A percentile compares a stretch with the other conserved stretches of the same genome.
Evolutionary conservation across 2,329 filamentous ascomycete species (phyloP).

Genomic region (Botrytis sinoallii): DNA sequence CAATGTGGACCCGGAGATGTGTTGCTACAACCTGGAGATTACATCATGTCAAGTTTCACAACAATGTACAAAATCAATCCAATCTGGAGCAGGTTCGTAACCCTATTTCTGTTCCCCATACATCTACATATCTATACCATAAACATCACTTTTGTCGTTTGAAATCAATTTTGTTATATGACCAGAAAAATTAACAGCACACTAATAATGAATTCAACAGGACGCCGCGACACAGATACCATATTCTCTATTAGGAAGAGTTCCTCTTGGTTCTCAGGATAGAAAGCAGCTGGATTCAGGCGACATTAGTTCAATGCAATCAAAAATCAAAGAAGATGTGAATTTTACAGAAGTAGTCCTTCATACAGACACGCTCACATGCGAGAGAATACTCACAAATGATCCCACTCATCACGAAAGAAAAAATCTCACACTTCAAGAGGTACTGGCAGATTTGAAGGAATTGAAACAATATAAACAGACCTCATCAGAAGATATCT

Average conservation of each 20-base stretch:
- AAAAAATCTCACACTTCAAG: neutral
- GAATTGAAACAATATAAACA: no score
- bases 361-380: neutral
- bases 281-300: neutral
- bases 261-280: neutral
- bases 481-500: no score
- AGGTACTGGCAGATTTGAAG: no score
- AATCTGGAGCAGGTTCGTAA: neutral
- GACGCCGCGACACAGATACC: neutral
- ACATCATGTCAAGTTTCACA: no score
- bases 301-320: neutral
- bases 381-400: neutral
- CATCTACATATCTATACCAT: neutral
- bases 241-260: neutral
- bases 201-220: neutral
- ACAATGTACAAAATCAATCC: no score
- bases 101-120: neutral
- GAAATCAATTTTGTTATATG: neutral
- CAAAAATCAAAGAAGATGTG: neutral
- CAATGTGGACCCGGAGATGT: no score
- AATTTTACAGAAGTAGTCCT: neutral
- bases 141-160: neutral
- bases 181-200: neutral
- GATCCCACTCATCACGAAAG: neutral
- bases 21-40: no score